Conservation (phyloP, 2,329 filamentous ascomycete species). For the Botrytis paeoniae region DNA sequence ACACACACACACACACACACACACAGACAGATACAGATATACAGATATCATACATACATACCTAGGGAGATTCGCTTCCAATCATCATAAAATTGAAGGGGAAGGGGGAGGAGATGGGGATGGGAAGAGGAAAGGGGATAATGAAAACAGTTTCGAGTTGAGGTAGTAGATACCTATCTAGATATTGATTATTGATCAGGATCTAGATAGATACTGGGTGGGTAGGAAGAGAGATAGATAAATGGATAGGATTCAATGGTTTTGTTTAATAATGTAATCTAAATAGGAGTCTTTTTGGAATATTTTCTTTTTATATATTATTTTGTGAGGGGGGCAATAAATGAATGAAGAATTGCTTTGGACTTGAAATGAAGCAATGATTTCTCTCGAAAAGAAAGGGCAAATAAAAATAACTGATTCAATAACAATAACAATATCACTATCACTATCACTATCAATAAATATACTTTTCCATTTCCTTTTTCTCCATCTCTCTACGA, state of each 20-base stretch:
- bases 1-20: not conserved
- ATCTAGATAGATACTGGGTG: not conserved
- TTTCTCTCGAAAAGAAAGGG: not conserved
- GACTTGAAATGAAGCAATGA: not conserved
- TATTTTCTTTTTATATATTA: not conserved
- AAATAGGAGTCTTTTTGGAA: not conserved
- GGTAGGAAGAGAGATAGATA: no score
- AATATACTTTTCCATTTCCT: not conserved
- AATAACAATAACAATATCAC: not conserved
- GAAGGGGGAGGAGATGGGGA: no score
- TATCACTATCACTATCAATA: not conserved
- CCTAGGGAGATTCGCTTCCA: not conserved
- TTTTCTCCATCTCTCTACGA: not conserved
- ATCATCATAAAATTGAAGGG: slow-evolving; percentile 1
- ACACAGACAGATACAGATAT: not conserved
- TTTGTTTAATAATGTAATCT: not conserved
- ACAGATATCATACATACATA: not conserved
- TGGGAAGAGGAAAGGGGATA: not conserved
- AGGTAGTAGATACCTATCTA: not conserved
- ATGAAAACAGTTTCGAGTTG: not conserved
- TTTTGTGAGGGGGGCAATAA: not conserved
- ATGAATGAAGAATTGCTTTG: not conserved
- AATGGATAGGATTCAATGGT: not conserved
- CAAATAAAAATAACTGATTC: not conserved
- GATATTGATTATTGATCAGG: no score